These are phyloP conservation scores for Mortierella sp. DNA, from an alignment of 371 early-diverging fungal species.

Conservation along the genomic window DNA sequence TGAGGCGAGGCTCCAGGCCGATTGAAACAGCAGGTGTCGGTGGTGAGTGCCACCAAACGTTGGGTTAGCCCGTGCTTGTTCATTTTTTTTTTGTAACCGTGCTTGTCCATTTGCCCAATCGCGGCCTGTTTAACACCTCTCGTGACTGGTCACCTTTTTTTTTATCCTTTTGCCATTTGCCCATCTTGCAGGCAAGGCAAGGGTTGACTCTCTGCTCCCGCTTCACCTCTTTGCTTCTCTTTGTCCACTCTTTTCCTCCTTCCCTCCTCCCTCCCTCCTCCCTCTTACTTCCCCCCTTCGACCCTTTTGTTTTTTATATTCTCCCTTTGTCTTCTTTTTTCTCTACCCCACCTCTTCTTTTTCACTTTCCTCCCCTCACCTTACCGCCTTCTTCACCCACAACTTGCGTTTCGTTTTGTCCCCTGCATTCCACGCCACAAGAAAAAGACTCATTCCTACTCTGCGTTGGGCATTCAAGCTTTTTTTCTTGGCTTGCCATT, in stretches of 20 bases:
- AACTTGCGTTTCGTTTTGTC: neutral
- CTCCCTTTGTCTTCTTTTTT: neutral
- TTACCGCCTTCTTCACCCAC: neutral
- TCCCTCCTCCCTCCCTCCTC: neutral
- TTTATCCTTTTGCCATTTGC: slow-evolving; percentile 3
- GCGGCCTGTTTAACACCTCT: neutral
- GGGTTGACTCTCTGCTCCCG: neutral
- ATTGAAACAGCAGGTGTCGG: neutral
- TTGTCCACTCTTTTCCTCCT: neutral
- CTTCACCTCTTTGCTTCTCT: neutral
- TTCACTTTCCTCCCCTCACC: neutral
- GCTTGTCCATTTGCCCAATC: neutral
- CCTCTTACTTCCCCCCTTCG: neutral
- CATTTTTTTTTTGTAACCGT: no score
- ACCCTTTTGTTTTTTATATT: neutral
- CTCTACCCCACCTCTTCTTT: neutral
- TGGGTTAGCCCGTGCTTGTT: neutral
- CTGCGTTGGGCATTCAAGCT: neutral
- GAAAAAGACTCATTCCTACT: neutral
- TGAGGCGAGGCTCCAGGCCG: neutral
- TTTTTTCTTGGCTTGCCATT: neutral
- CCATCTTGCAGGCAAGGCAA: neutral
- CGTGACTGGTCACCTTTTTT: slow-evolving; percentile 23
- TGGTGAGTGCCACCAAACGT: slow-evolving; percentile 10
- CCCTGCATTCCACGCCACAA: neutral